Percentiles rank a stretch among this genome's conserved stretches.
Evolutionary conservation across 768 basidiomycete species (phyloP).

Genomic region (Boletus rex-veris): DNA sequence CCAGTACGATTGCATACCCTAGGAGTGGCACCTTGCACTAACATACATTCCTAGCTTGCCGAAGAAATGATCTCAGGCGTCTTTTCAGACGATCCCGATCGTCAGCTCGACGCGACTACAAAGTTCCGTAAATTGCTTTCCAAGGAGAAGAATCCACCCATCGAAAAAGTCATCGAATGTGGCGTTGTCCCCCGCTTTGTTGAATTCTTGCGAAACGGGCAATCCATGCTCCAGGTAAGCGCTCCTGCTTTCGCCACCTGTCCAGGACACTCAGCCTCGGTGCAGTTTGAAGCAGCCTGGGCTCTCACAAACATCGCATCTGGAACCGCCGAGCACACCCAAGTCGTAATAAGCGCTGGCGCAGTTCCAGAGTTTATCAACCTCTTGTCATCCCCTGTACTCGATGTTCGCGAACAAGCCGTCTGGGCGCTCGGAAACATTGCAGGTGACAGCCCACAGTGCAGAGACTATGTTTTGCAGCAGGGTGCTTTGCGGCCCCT

Average conservation of each 20-base stretch:
- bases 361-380: slow-evolving; percentile 98
- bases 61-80: slow-evolving; percentile 93
- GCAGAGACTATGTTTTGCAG: slow-evolving; percentile 94
- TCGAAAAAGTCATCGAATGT: slow-evolving; percentile 97
- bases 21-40: slow-evolving; percentile 1
- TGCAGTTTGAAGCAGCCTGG: slow-evolving; percentile 95
- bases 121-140: slow-evolving; percentile 98
- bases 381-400: slow-evolving; percentile 86
- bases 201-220: slow-evolving; percentile 79
- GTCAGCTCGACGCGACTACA: slow-evolving; percentile 94
- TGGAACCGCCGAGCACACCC: slow-evolving; percentile 96
- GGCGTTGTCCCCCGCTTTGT: slow-evolving; percentile 97
- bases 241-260: slow-evolving; percentile 2
- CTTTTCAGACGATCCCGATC: slow-evolving; percentile 87
- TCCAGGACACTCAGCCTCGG: slow-evolving; percentile 7
- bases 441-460: slow-evolving; percentile 96
- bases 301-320: slow-evolving; percentile 97
- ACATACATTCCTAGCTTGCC: slow-evolving; percentile 51
- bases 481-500: slow-evolving; percentile 93
- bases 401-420: slow-evolving; percentile 98
- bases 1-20: slow-evolving; percentile 46
- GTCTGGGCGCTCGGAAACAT: slow-evolving; percentile 99
- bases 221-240: slow-evolving; percentile 80
- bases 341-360: slow-evolving; percentile 91
- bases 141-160: slow-evolving; percentile 99